Conservation (phyloP, 2,329 filamentous ascomycete species). For the Rachicladosporium sp. region DNA sequence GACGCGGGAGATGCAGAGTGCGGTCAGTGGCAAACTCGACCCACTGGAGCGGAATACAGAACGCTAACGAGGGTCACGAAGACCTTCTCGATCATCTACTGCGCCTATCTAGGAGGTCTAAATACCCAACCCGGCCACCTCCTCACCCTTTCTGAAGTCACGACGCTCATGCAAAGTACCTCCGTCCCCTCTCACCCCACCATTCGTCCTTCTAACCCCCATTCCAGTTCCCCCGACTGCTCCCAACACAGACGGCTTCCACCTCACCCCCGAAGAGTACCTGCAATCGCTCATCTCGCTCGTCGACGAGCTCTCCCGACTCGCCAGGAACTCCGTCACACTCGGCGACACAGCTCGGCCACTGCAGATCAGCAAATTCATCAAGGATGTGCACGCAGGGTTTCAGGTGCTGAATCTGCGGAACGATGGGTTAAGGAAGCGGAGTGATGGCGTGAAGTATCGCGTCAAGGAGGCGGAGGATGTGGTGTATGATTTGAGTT, state of each 20-base stretch:
- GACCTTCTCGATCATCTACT: conserved; percentile 47
- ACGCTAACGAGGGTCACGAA: conserved; percentile 17
- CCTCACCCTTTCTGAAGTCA: conserved; percentile 73
- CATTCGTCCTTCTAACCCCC: too few relatives aligned
- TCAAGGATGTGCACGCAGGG: conserved; percentile 89
- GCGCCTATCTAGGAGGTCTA: conserved; percentile 71
- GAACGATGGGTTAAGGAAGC: conserved; percentile 79
- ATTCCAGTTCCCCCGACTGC: too few relatives aligned
- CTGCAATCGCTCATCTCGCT: conserved; percentile 76
- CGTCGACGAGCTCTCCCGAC: conserved; percentile 77
- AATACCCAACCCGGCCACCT: conserved; percentile 45
- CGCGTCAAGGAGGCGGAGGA: conserved; percentile 96
- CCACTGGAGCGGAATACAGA: too few relatives aligned
- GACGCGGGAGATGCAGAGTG: conserved; percentile 71
- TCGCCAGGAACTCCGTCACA: conserved; percentile 90
- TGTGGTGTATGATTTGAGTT: conserved; percentile 86
- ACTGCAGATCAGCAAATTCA: conserved; percentile 75
- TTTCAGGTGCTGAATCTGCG: conserved; percentile 97
- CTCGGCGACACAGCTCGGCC: conserved; percentile 78
- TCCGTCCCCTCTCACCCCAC: too few relatives aligned
- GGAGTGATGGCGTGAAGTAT: conserved; percentile 91
- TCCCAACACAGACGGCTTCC: conserved; percentile 60
- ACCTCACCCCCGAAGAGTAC: conserved; percentile 95
- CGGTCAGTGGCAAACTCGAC: conserved; percentile 47
- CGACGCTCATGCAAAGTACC: too few relatives aligned